Evolutionary conservation across 352 stramenopile species (phyloP).

Genomic region (Globisporangium carolinianum): DNA sequence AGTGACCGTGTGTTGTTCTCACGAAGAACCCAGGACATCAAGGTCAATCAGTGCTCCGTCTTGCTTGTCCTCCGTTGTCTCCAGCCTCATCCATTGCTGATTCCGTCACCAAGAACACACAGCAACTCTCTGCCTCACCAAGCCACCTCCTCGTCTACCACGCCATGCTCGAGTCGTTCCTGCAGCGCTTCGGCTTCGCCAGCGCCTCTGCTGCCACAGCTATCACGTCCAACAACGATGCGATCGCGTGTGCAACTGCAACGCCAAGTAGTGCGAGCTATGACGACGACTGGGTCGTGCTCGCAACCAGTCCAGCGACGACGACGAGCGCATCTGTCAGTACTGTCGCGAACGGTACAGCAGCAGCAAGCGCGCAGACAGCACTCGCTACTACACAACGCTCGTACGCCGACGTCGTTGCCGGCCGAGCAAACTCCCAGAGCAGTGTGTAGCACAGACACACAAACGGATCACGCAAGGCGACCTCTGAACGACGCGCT

Average conservation of each 20-base stretch:
- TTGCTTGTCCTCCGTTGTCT: no score
- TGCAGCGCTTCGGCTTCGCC: conserved; percentile 5
- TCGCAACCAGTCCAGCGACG: background rate
- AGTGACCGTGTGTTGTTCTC: no score
- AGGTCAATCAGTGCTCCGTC: no score
- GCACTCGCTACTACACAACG: background rate
- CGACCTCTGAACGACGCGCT: no score
- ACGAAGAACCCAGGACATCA: no score
- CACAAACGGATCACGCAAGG: no score
- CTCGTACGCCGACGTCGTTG: conserved; percentile 31
- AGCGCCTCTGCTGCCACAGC: background rate
- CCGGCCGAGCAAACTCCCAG: background rate
- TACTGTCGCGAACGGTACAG: background rate
- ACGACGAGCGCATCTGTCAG: no score
- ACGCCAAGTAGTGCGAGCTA: background rate
- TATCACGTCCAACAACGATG: background rate
- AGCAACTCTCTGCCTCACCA: no score
- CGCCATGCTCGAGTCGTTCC: conserved; percentile 8
- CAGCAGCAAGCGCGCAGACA: background rate
- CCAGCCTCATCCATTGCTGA: no score
- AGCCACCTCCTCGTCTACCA: background rate
- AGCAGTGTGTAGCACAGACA: background rate
- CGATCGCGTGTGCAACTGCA: background rate
- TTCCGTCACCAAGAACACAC: no score
- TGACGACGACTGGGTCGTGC: conserved; percentile 12